These are phyloP conservation scores for Nitzschia sp. DNA, from an alignment of 108 stramenopile species.

Conservation along the genomic window DNA sequence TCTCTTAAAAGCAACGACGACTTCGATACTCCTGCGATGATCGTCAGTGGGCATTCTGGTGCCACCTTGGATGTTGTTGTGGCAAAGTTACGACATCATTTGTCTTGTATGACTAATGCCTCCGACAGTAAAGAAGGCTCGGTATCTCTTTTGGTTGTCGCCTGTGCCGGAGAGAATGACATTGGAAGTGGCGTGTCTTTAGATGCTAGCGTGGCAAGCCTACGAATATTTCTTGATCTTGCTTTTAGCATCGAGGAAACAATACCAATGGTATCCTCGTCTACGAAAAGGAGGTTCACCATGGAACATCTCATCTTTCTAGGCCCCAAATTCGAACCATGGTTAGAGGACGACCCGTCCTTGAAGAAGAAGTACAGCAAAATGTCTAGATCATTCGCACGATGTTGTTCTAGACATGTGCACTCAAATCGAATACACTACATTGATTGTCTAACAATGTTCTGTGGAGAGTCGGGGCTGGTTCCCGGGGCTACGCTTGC, in stretches of 20 bases:
- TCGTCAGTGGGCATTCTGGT: conserved; percentile 28
- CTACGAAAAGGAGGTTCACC: too few species aligned
- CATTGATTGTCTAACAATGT: conserved; percentile 70
- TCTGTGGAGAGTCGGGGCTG: conserved; percentile 57
- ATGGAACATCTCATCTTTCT: conserved; percentile 54
- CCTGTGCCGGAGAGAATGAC: conserved; percentile 87
- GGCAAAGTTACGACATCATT: conserved; percentile 18
- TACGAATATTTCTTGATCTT: conserved; percentile 35
- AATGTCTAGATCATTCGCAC: conserved; percentile 54
- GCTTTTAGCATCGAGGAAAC: conserved; percentile 27
- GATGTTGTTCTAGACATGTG: conserved; percentile 36
- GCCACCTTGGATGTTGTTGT: conserved; percentile 40
- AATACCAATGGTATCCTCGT: conserved; percentile 25
- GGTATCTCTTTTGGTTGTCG: conserved; percentile 54
- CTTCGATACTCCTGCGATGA: not conserved
- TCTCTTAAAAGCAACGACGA: not conserved
- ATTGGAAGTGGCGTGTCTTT: conserved; percentile 46
- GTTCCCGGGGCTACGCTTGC: conserved; percentile 57
- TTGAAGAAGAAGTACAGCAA: conserved; percentile 61
- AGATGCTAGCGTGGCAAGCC: conserved; percentile 22
- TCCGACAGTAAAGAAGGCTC: not conserved
- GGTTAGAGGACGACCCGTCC: conserved; percentile 55
- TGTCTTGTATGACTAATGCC: not conserved
- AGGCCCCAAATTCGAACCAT: conserved; percentile 86
- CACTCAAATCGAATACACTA: conserved; percentile 33